Evolutionary conservation across 768 basidiomycete species (phyloP), one percentile per base, ranked within the genome.

Genomic region (Ramaria sp.): DNA sequence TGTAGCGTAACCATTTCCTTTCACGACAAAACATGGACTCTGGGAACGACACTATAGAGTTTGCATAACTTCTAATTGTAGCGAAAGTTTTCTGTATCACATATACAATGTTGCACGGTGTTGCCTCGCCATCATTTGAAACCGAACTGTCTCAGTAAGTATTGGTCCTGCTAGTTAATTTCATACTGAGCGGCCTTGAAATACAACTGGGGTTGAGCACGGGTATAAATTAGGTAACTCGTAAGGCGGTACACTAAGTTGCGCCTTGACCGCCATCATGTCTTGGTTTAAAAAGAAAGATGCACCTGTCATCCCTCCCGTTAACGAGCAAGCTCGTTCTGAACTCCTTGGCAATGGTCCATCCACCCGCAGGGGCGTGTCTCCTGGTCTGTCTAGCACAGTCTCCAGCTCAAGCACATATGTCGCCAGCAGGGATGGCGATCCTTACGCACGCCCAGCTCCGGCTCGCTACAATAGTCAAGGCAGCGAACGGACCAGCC

Each of bases 261-360:
- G 17, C 42, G 7, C 42, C 17, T 12, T 30, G 48, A 57, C 50
- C 62, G 61, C 59, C 59, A 68, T 58, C 65, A 86, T 87, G 85
- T 77, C 81, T 63, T 78, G 81, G 48, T 84, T 81, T 72, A 85
- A 78, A 67, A 79, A 80, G 66, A 88, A 84, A 64, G 77, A 83
- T 52, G 76, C 81, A 65, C 63, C 75, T 51, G 54, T 74, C 10
- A 90, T 91, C 51, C 89, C 89, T 46, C 83, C 89, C n/a, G 75
- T 85, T 6, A 67, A 70, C 34, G 60, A 65, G 15, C 56, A 63
- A 31, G 64, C 65, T 50, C 60, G 63, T n/a, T 41, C 57, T 60
- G 60, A 67, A 65, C 20, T 64, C 59, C 20, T 68, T 68, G 50
- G 67, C 66, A 22, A 61, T 13, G 42, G 54, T 19, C n/a, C 59